Base-by-base conservation (phyloP, 2,329 filamentous ascomycete species). In the Cladobotryum mycophilum region DNA sequence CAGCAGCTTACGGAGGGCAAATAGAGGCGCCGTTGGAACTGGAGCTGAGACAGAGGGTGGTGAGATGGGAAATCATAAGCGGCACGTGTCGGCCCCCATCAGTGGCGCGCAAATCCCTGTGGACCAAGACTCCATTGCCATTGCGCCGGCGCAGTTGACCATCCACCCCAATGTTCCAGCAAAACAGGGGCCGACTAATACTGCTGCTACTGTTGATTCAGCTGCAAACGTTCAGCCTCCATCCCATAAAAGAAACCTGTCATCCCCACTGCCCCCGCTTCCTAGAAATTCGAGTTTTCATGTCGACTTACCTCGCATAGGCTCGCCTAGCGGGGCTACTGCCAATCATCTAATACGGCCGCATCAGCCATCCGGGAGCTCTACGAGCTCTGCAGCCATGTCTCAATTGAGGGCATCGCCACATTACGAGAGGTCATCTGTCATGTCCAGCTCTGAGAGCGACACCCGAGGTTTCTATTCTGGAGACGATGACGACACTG, bases 401-500 rank as follows among this genome's bases (percentile, higher is more conserved):
- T 70, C 67, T 53, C 67, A 68, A 53, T 60, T 64, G 40, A 60
- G 64, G 55, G 58, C 57, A 51, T 61, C 63, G 22, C 61, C 62
- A 18, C 61, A 62, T 17, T 60, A 65, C 53, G 67, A 68, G 46
- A 60, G 62, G 47, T 61, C 61, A 7, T 88, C 84, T 20, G 86
- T 83, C 25, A 74, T 85, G 56, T 80, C 82, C 54, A 84, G 83
- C 53, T 89, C 84, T 25, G 87, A 90, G 59, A 78, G 80, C 61
- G 85, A 89, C 53, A 73, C 72, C 54, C 79, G 81, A 57, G 81
- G 78, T 43, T 78, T 84, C 58, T 73, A 70, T n/a, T 88, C 82
- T 11, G 80, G 79, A 18, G 86, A 89, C 52, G 87, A 89, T 49
- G 85, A 89, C 60, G 87, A 89, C 60, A 84, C 82, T n/a, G 86